A percentile compares a stretch with the other conserved stretches of the same genome.
These are phyloP conservation scores for Yamadazyma endophytica DNA, from an alignment of 805 yeast species.

Conservation along the genomic window DNA sequence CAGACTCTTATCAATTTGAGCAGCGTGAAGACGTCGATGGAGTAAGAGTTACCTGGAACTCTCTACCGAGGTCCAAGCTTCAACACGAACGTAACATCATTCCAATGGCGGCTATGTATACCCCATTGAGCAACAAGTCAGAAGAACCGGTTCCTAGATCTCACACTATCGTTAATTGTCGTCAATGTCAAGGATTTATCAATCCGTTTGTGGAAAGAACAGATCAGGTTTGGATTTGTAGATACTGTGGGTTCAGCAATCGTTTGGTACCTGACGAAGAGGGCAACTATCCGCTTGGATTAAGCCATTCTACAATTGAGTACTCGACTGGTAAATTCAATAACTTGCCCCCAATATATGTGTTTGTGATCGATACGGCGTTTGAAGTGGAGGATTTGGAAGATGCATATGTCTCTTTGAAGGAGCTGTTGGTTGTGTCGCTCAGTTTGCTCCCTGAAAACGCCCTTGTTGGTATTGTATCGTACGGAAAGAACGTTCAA, in stretches of 20 bases:
- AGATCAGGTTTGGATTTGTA: conserved; percentile 76
- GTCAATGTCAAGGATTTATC: conserved; percentile 74
- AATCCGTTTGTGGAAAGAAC: conserved; percentile 84
- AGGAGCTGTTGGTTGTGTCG: conserved; percentile 64
- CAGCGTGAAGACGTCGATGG: conserved; percentile 44
- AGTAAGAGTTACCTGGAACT: conserved; percentile 50
- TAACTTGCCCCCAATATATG: conserved; percentile 78
- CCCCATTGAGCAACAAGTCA: conserved; percentile 82
- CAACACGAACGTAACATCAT: conserved; percentile 91
- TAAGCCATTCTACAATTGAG: conserved; percentile 76
- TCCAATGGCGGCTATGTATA: conserved; percentile 90
- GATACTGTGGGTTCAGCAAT: conserved; percentile 74
- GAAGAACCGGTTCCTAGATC: conserved; percentile 60
- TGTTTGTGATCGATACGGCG: conserved; percentile 68
- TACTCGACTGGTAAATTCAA: conserved; percentile 79
- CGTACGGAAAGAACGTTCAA: conserved; percentile 87
- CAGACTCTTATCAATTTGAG: conserved; percentile 29
- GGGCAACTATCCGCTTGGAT: conserved; percentile 60
- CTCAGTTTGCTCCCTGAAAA: conserved; percentile 83
- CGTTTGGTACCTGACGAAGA: conserved; percentile 45
- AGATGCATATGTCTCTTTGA: conserved; percentile 79
- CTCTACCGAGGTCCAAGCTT: conserved; percentile 81
- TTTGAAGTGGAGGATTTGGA: conserved; percentile 70
- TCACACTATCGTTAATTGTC: conserved; percentile 28
- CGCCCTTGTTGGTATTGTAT: conserved; percentile 80